Percentiles rank a stretch among this genome's conserved stretches.
Conservation (phyloP, 129 eudicot genomes). For the Ambrosia trifida region DNA sequence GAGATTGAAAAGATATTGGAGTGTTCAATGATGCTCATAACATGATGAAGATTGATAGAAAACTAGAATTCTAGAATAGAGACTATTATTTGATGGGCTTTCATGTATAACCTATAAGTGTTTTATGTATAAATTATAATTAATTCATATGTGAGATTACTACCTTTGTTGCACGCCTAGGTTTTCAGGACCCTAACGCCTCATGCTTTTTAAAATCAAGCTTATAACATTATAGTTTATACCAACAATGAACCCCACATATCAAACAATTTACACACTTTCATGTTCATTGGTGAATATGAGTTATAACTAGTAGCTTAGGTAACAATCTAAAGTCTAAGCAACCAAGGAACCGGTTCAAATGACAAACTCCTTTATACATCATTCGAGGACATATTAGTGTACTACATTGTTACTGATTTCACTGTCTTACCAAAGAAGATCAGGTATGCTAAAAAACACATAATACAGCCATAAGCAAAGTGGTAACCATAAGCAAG, state of each 20-base stretch:
- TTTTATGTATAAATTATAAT: neutral
- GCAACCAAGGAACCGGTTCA: neutral
- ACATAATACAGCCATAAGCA: neutral
- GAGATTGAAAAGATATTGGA: too few species aligned
- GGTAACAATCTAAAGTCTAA: neutral
- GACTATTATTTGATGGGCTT: neutral
- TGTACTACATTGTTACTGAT: neutral
- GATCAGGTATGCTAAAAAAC: neutral
- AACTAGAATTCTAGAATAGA: neutral
- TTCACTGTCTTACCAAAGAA: neutral
- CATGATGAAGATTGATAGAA: too few species aligned
- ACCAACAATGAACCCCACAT: neutral
- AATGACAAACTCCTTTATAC: neutral
- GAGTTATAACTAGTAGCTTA: neutral
- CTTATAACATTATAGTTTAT: neutral
- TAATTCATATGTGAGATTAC: neutral
- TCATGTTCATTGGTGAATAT: conserved; percentile 4
- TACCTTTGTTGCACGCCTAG: neutral
- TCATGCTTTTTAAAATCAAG: neutral
- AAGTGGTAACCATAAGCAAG: neutral
- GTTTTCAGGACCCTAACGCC: neutral
- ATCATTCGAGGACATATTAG: neutral
- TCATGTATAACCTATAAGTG: neutral
- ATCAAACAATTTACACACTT: neutral
- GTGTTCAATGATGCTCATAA: too few species aligned